Percentiles rank a stretch among this genome's conserved stretches.
Evolutionary conservation across 371 early-diverging fungal genomes (phyloP).

Genomic region (Actinomortierella ambigua): DNA sequence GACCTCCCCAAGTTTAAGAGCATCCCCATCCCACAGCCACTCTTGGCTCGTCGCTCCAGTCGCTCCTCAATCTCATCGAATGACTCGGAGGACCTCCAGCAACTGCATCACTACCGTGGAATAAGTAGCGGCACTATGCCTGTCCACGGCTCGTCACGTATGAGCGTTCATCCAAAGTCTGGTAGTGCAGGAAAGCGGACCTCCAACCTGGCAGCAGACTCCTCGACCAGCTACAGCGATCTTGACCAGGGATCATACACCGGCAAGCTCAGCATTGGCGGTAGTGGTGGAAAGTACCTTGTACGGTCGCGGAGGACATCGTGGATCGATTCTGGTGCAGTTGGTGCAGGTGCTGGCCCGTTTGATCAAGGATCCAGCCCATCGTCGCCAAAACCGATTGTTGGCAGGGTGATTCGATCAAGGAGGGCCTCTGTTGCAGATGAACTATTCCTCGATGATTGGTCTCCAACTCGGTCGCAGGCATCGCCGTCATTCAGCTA

Average conservation of each 20-base stretch:
- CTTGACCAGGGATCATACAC: slow-evolving; percentile 37
- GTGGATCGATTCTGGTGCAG: slow-evolving; percentile 38
- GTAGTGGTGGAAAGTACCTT: slow-evolving; percentile 41
- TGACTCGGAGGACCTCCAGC: slow-evolving; percentile 37
- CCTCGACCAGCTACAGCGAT: slow-evolving; percentile 42
- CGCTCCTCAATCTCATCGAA: slow-evolving; percentile 48
- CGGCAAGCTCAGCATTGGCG: slow-evolving; percentile 9
- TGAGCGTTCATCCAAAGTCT: slow-evolving; percentile 14
- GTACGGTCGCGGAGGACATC: slow-evolving; percentile 43
- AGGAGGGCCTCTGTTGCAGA: slow-evolving; percentile 42
- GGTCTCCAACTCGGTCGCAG: slow-evolving; percentile 33
- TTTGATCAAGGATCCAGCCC: slow-evolving; percentile 41
- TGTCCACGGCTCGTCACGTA: slow-evolving; percentile 34
- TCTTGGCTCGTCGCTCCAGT: slow-evolving; percentile 45
- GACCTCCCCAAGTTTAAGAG: slow-evolving; percentile 39
- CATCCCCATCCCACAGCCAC: slow-evolving; percentile 48
- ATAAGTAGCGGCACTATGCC: slow-evolving; percentile 21
- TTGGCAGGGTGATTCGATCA: slow-evolving; percentile 31
- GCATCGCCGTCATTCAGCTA: slow-evolving; percentile 43
- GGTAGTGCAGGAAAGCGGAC: slow-evolving; percentile 27
- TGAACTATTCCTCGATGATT: slow-evolving; percentile 35
- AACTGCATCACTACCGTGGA: slow-evolving; percentile 28
- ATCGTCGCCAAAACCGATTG: slow-evolving; percentile 32
- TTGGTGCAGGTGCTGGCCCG: not conserved
- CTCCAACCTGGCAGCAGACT: slow-evolving; percentile 35